Conservation (phyloP, 129 eudicot species). For the Tagetes patula region DNA sequence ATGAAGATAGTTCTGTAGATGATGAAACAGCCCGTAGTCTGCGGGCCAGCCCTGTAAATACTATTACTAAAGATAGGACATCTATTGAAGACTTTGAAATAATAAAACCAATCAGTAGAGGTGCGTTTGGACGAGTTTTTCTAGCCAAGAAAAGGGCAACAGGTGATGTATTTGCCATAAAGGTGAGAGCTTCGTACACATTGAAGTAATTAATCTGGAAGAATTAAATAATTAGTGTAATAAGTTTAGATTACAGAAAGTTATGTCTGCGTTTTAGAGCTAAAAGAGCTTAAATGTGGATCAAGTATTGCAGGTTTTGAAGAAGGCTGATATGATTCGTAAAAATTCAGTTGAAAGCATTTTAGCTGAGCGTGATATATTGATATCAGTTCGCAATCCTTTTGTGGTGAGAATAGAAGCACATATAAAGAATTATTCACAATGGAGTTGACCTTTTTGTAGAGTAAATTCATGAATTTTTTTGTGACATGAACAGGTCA, state of each 20-base stretch:
- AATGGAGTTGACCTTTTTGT: constrained; percentile 19
- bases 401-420: constrained; percentile 89
- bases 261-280: not conserved
- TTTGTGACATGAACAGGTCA: constrained; percentile 67
- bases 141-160: constrained; percentile 94
- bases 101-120: constrained; percentile 96
- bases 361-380: constrained; percentile 90
- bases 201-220: constrained; percentile 11
- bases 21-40: constrained; percentile 79
- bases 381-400: constrained; percentile 94
- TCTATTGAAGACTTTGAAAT: constrained; percentile 99
- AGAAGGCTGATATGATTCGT: constrained; percentile 97
- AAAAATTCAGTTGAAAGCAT: constrained; percentile 99
- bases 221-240: not conserved
- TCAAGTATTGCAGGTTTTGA: constrained; percentile 66
- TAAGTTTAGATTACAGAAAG: not conserved
- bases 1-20: constrained; percentile 79
- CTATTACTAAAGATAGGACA: constrained; percentile 81
- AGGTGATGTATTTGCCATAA: constrained; percentile 96
- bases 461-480: constrained; percentile 30
- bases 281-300: constrained; percentile 25
- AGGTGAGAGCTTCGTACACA: constrained; percentile 51
- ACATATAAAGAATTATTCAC: not conserved
- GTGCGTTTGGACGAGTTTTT: constrained; percentile 98
- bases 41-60: constrained; percentile 84